Conservation (phyloP, 2,329 filamentous ascomycete genomes). For the Pseudogymnoascus sp. region DNA sequence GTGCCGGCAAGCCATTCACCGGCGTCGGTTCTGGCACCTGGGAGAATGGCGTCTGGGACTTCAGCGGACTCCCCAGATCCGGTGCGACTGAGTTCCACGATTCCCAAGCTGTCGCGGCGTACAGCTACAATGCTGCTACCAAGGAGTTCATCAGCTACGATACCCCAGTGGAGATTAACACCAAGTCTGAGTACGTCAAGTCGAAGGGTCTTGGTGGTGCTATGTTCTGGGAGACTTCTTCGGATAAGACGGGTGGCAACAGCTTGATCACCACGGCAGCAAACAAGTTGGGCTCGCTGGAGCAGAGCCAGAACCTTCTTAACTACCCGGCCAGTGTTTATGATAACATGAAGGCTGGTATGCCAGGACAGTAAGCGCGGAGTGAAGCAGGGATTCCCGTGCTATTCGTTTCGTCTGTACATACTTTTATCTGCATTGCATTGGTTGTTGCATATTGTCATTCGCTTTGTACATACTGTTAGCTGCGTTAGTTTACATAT, state of each 20-base stretch:
- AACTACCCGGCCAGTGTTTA: constrained; percentile 49
- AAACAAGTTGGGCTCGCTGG: constrained; percentile 36
- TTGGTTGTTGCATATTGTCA: not conserved
- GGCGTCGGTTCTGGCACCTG: constrained; percentile 63
- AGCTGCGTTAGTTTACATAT: constrained; percentile 27
- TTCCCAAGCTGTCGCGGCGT: constrained; percentile 53
- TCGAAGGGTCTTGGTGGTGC: constrained; percentile 59
- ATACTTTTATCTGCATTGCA: not conserved
- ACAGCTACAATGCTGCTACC: constrained; percentile 57
- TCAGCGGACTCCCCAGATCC: constrained; percentile 63
- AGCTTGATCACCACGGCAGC: constrained; percentile 53
- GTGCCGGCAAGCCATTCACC: constrained; percentile 56
- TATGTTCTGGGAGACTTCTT: constrained; percentile 83
- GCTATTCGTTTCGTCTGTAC: not conserved
- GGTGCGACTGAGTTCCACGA: constrained; percentile 56
- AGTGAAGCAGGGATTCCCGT: not conserved
- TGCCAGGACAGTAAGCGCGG: constrained; percentile 19
- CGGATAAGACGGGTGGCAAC: constrained; percentile 52
- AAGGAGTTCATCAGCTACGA: constrained; percentile 67
- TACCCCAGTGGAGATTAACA: constrained; percentile 50
- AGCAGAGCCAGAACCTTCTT: constrained; percentile 43
- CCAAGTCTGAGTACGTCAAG: constrained; percentile 62
- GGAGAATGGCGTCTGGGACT: constrained; percentile 74
- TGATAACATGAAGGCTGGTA: constrained; percentile 43
- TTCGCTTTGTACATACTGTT: constrained; percentile 44